These are phyloP conservation scores for Venturia effusa DNA, from an alignment of 2,329 filamentous ascomycete genomes.

Conservation along the genomic window DNA sequence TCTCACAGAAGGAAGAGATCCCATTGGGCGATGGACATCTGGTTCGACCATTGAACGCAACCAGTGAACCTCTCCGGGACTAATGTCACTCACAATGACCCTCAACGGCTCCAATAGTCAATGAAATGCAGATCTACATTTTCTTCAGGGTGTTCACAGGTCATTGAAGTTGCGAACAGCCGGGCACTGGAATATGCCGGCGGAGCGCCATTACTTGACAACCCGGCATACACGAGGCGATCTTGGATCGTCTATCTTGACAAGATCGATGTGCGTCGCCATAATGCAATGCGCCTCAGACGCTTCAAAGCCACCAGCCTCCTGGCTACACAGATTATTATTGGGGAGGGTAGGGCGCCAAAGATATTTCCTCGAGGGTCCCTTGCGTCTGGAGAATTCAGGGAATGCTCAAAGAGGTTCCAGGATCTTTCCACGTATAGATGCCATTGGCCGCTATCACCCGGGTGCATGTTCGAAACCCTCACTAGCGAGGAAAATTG, in stretches of 20 bases:
- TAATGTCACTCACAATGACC: not conserved
- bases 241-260: not conserved
- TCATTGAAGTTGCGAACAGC: not conserved
- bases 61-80: not conserved
- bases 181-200: not conserved
- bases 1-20: not conserved
- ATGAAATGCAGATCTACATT: not conserved
- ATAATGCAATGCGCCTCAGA: not conserved
- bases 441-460: not conserved
- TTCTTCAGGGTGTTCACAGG: not conserved
- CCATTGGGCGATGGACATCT: not conserved
- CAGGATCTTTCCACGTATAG: constrained; percentile 1
- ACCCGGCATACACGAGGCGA: not conserved
- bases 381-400: not conserved
- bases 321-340: not conserved
- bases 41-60: not conserved
- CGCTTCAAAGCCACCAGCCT: not conserved
- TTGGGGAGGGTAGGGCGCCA: not conserved
- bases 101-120: not conserved
- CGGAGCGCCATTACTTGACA: not conserved
- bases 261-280: not conserved
- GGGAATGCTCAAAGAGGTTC: not conserved
- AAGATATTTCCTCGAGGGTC: not conserved
- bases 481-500: not conserved
- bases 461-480: not conserved